These are phyloP conservation scores for Triticum urartu DNA, from an alignment of 176 grass and related monocot genomes.

Conservation along the genomic window DNA sequence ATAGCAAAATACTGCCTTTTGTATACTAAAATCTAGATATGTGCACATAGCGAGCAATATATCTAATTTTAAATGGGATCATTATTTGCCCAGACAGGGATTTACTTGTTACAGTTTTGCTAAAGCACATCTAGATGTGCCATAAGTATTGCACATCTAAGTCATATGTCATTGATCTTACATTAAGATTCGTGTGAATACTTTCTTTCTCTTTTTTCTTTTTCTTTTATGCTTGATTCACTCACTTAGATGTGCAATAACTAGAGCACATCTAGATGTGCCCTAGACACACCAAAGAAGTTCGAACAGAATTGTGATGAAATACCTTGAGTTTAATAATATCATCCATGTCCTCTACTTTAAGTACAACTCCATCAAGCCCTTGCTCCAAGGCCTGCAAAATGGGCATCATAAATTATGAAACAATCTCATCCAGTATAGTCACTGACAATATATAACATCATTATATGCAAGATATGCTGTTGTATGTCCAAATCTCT, in stretches of 20 bases:
- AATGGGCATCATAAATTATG: conserved; percentile 11
- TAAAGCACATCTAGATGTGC: too few relatives aligned
- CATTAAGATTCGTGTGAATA: too few relatives aligned
- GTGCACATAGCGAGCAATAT: neutral
- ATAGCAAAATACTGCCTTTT: neutral
- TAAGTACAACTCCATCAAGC: conserved; percentile 86
- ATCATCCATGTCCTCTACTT: conserved; percentile 72
- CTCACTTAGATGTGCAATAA: too few relatives aligned
- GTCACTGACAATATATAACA: neutral
- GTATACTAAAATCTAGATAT: neutral
- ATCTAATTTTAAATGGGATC: neutral
- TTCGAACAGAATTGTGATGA: neutral
- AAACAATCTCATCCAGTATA: conserved; percentile 1
- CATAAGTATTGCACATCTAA: too few relatives aligned
- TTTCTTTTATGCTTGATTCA: too few relatives aligned
- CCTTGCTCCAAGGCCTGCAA: conserved; percentile 91
- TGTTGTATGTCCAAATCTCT: neutral
- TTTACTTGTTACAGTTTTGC: neutral
- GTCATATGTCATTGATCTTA: too few relatives aligned
- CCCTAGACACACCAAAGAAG: neutral
- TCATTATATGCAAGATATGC: neutral
- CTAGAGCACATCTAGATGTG: too few relatives aligned
- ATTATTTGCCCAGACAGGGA: neutral
- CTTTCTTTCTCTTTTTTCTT: too few relatives aligned
- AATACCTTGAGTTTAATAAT: conserved; percentile 89